These are phyloP conservation scores for Aciculosporium take DNA, from an alignment of 2,329 filamentous ascomycete species.

Conservation along the genomic window DNA sequence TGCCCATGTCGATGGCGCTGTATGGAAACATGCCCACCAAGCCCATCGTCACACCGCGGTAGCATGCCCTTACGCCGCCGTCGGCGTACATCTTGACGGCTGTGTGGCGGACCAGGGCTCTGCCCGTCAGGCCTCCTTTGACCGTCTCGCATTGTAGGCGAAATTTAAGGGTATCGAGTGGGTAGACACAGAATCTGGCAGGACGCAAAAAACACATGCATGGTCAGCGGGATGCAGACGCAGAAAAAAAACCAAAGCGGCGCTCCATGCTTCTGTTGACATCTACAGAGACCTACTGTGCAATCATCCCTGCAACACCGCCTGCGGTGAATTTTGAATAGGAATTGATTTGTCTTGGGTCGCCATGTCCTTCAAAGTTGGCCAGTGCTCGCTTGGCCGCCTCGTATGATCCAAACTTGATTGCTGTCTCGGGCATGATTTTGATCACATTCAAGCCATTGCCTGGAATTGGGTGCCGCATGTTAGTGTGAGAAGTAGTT, in stretches of 20 bases:
- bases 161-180: slow-evolving; percentile 71
- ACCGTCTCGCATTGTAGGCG: slow-evolving; percentile 90
- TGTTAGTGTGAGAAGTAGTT: no score
- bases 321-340: slow-evolving; percentile 85
- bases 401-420: slow-evolving; percentile 97
- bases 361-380: slow-evolving; percentile 72
- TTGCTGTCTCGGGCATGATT: slow-evolving; percentile 96
- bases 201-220: neutral
- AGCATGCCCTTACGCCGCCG: slow-evolving; percentile 63
- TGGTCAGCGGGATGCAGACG: no score
- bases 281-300: slow-evolving; percentile 50
- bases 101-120: slow-evolving; percentile 67
- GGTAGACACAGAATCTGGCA: slow-evolving; percentile 86
- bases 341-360: slow-evolving; percentile 64
- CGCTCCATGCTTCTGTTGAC: neutral
- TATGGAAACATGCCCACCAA: slow-evolving; percentile 96
- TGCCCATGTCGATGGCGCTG: slow-evolving; percentile 89
- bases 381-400: slow-evolving; percentile 80
- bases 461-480: slow-evolving; percentile 36
- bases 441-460: slow-evolving; percentile 95
- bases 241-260: neutral
- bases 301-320: slow-evolving; percentile 83
- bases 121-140: slow-evolving; percentile 68
- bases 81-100: slow-evolving; percentile 73
- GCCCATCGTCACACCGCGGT: slow-evolving; percentile 87